phyloP scores from a whole-genome alignment of 2,329 filamentous ascomycete genomes.

The Aspergillus uvarum region DNA sequence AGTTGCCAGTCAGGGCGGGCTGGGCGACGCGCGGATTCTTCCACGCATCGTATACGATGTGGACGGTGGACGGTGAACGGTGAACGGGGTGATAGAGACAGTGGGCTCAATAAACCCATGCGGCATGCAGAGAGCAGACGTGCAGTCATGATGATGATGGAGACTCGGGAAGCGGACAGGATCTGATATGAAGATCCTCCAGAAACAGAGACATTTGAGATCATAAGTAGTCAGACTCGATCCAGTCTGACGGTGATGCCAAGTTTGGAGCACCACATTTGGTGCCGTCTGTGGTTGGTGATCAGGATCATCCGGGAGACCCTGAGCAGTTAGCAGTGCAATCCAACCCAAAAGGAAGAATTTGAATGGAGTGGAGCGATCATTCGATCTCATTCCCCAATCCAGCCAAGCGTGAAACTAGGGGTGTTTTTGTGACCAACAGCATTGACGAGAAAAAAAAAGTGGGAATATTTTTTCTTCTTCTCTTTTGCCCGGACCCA shows the following conservation, averaged over 20 bases:
- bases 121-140: not conserved
- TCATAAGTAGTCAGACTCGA: not conserved
- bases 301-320: constrained; percentile 3
- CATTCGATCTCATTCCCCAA: constrained; percentile 14
- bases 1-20: not conserved
- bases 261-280: not conserved
- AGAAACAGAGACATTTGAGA: not conserved
- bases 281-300: not conserved
- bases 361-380: constrained; percentile 11
- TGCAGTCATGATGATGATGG: not conserved
- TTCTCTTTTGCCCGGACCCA: not conserved
- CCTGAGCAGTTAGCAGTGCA: constrained; percentile 1
- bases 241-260: not conserved
- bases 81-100: not conserved
- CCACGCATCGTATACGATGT: not conserved
- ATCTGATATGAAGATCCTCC: not conserved
- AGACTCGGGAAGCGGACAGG: not conserved
- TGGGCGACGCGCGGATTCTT: not conserved
- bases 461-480: not conserved
- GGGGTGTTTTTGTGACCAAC: not conserved
- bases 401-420: constrained; percentile 15
- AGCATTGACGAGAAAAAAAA: no score
- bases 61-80: not conserved
- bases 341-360: not conserved
- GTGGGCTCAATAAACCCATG: constrained; percentile 5